These are phyloP conservation scores for Huiozyma naganishii DNA, from an alignment of 805 yeast species.

Conservation along the genomic window DNA sequence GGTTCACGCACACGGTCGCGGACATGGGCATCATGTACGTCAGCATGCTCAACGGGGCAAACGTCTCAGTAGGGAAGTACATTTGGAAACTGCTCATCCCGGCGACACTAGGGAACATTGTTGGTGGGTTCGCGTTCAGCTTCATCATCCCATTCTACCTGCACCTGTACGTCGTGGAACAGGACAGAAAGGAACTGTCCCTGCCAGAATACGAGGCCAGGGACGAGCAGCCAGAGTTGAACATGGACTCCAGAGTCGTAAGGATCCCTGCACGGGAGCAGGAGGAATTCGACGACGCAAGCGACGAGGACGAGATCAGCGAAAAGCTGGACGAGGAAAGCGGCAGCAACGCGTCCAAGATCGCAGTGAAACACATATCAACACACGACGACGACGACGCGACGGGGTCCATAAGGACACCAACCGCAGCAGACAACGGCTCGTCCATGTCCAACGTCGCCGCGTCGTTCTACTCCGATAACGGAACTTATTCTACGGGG, in stretches of 20 bases:
- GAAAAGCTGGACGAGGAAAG: slow-evolving; percentile 1
- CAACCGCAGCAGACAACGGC: not conserved
- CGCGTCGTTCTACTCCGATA: slow-evolving; percentile 2
- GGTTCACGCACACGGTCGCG: slow-evolving; percentile 73
- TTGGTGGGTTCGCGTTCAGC: slow-evolving; percentile 69
- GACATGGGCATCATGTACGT: slow-evolving; percentile 64
- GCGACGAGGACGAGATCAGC: slow-evolving; percentile 2
- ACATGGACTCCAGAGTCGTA: slow-evolving; percentile 70
- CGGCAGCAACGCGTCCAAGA: not conserved
- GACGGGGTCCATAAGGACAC: not conserved
- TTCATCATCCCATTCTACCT: slow-evolving; percentile 59
- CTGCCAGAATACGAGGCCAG: slow-evolving; percentile 60
- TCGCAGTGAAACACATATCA: not conserved
- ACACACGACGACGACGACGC: not conserved
- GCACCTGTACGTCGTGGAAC: slow-evolving; percentile 62
- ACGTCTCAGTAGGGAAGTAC: slow-evolving; percentile 48
- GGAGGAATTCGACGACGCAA: slow-evolving; percentile 5
- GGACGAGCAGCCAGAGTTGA: slow-evolving; percentile 74
- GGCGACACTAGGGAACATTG: slow-evolving; percentile 60
- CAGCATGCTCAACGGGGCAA: slow-evolving; percentile 59
- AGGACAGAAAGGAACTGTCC: slow-evolving; percentile 49
- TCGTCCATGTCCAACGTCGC: slow-evolving; percentile 1
- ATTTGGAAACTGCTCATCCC: slow-evolving; percentile 69
- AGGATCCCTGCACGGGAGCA: slow-evolving; percentile 28
- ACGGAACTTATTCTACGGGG: not conserved